A percentile compares a stretch with the other conserved stretches of the same genome.
These are phyloP conservation scores for Talaromyces verruculosus DNA, from an alignment of 2,329 filamentous ascomycete genomes.

Conservation along the genomic window DNA sequence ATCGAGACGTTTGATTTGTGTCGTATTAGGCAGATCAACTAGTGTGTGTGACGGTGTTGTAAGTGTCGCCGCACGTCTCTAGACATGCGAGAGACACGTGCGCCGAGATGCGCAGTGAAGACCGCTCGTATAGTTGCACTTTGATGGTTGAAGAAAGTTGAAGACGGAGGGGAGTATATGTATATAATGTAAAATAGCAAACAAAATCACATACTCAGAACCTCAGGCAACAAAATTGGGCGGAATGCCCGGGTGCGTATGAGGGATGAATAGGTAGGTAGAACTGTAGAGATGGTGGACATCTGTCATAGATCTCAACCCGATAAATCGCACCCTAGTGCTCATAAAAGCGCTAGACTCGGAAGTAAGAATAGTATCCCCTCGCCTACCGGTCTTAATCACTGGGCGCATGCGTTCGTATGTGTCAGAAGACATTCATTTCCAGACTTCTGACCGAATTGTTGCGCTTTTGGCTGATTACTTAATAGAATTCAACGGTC, in stretches of 20 bases:
- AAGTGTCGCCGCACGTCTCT: neutral
- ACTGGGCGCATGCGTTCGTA: neutral
- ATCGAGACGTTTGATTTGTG: conserved; percentile 14
- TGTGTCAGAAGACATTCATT: neutral
- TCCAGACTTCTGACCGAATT: neutral
- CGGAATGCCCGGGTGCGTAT: neutral
- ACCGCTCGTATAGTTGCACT: neutral
- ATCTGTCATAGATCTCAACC: neutral
- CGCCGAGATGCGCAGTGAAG: conserved; percentile 1
- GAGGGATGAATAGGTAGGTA: neutral
- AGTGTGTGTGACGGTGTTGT: conserved; percentile 1
- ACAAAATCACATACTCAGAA: neutral
- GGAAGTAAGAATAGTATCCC: neutral
- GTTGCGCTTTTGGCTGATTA: neutral
- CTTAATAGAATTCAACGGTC: neutral
- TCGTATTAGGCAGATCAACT: neutral
- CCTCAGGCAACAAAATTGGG: neutral
- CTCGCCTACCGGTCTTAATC: neutral
- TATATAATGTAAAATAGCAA: neutral
- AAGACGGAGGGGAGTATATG: neutral
- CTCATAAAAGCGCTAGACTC: neutral
- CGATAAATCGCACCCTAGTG: neutral
- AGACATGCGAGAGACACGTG: conserved; percentile 15
- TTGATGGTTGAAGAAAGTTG: neutral
- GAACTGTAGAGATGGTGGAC: neutral